Evolutionary conservation across 495 filamentous ascomycete species (phyloP).

Genomic region (Aspergillus heteromorphus): DNA sequence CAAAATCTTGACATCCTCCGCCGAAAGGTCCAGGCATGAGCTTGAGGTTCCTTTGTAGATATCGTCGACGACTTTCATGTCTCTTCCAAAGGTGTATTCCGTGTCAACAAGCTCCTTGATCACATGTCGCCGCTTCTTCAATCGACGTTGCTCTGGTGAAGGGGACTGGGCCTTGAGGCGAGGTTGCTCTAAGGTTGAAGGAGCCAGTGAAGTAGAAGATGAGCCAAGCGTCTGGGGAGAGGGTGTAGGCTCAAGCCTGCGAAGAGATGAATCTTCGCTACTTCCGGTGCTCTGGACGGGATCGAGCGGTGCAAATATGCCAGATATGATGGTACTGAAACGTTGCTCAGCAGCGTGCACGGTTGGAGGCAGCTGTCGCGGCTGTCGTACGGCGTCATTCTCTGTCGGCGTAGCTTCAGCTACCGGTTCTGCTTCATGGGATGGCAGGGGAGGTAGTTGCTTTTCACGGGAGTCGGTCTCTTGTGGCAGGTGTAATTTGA

Average conservation of each 20-base stretch:
- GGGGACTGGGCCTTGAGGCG: slow-evolving; percentile 32
- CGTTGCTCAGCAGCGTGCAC: slow-evolving; percentile 33
- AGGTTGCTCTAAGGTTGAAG: slow-evolving; percentile 24
- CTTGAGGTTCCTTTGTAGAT: slow-evolving; percentile 95
- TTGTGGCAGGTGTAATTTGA: slow-evolving; percentile 29
- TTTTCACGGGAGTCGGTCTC: slow-evolving; percentile 20
- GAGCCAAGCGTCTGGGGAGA: slow-evolving; percentile 35
- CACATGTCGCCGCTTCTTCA: slow-evolving; percentile 65
- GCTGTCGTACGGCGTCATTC: not conserved
- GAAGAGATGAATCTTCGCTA: slow-evolving; percentile 39
- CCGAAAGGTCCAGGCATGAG: slow-evolving; percentile 70
- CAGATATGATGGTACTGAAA: slow-evolving; percentile 25
- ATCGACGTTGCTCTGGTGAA: slow-evolving; percentile 51
- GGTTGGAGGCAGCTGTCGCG: slow-evolving; percentile 22
- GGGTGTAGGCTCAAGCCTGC: slow-evolving; percentile 25
- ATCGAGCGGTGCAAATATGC: slow-evolving; percentile 49
- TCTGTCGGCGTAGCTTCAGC: slow-evolving; percentile 13
- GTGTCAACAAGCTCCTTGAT: slow-evolving; percentile 92
- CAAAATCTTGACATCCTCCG: slow-evolving; percentile 76
- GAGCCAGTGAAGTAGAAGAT: slow-evolving; percentile 37
- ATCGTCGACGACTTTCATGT: slow-evolving; percentile 94
- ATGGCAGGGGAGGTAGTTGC: slow-evolving; percentile 33
- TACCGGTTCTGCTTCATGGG: slow-evolving; percentile 32
- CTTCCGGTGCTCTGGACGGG: slow-evolving; percentile 53
- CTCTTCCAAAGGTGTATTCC: slow-evolving; percentile 76